phyloP scores from a whole-genome alignment of 2,329 filamentous ascomycete species.

The Fusarium sp. region DNA sequence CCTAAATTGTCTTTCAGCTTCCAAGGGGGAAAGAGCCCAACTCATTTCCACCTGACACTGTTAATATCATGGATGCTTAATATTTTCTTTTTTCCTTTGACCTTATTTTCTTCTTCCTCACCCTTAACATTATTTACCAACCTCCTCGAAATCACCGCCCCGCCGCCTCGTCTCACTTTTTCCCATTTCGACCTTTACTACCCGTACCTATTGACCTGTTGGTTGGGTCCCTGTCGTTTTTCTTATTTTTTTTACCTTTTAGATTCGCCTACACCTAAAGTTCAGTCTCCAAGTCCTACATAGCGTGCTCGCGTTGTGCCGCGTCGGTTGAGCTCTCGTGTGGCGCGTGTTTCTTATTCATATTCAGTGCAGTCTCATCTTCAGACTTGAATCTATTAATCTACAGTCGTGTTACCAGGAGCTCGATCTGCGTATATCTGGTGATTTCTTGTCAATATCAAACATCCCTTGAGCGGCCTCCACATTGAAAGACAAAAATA shows the following conservation, averaged over 20 bases:
- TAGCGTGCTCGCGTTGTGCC: constrained; percentile 32
- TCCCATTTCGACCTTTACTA: constrained; percentile 9
- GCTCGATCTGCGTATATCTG: constrained; percentile 7
- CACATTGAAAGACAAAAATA: constrained; percentile 29
- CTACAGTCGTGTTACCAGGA: not conserved
- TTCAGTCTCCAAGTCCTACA: constrained; percentile 15
- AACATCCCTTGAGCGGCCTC: constrained; percentile 1
- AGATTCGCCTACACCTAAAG: constrained; percentile 6
- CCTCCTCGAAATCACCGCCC: constrained; percentile 20
- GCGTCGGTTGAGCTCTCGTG: constrained; percentile 13
- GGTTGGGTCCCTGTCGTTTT: constrained; percentile 5
- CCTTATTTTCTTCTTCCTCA: constrained; percentile 7
- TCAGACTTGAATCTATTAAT: constrained; percentile 3
- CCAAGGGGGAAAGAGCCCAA: constrained; percentile 18
- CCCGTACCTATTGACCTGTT: not conserved
- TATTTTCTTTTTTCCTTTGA: constrained; percentile 30
- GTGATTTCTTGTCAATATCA: not conserved
- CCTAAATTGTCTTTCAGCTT: constrained; percentile 4
- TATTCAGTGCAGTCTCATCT: constrained; percentile 5
- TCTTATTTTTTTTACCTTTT: not conserved
- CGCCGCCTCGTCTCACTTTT: constrained; percentile 29
- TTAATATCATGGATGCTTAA: constrained; percentile 5
- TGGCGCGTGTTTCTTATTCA: constrained; percentile 17
- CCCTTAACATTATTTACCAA: constrained; percentile 5
- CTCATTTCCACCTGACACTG: constrained; percentile 38